Evolutionary conservation across 2,329 filamentous ascomycete genomes (phyloP).

Genomic region (Aspergillus phoenicis): DNA sequence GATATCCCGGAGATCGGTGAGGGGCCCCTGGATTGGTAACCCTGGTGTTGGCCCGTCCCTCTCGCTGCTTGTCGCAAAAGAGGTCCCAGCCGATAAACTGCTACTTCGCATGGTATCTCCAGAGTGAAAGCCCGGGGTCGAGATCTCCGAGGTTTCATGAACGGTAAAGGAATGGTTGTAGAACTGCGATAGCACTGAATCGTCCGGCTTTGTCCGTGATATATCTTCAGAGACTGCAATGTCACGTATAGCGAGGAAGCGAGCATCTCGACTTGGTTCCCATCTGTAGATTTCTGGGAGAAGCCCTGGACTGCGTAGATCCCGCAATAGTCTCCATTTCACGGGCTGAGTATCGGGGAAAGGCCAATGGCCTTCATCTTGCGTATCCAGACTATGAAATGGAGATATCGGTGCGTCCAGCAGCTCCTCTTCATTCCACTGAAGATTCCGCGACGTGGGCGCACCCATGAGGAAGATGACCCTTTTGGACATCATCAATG

Average conservation of each 20-base stretch:
- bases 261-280: conserved; percentile 16
- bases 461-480: conserved; percentile 62
- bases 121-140: conserved; percentile 23
- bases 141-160: conserved; percentile 58
- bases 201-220: conserved; percentile 19
- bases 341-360: conserved; percentile 19
- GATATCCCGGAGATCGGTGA: conserved; percentile 69
- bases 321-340: conserved; percentile 36
- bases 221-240: conserved; percentile 23
- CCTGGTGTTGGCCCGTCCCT: conserved; percentile 14
- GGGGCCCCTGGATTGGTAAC: conserved; percentile 44
- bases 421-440: conserved; percentile 58
- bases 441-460: conserved; percentile 56
- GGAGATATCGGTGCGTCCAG: conserved; percentile 49
- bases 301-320: neutral
- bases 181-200: conserved; percentile 62
- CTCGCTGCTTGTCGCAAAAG: conserved; percentile 19
- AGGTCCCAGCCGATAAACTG: conserved; percentile 21
- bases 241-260: conserved; percentile 36
- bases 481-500: conserved; percentile 31
- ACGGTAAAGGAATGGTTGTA: conserved; percentile 76
- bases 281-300: conserved; percentile 7
- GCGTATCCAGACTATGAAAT: conserved; percentile 25
- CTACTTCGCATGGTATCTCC: conserved; percentile 31
- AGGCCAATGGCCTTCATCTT: conserved; percentile 9